Base-by-base conservation (phyloP, 2,329 filamentous ascomycete genomes). In the Colletotrichum phormii region DNA sequence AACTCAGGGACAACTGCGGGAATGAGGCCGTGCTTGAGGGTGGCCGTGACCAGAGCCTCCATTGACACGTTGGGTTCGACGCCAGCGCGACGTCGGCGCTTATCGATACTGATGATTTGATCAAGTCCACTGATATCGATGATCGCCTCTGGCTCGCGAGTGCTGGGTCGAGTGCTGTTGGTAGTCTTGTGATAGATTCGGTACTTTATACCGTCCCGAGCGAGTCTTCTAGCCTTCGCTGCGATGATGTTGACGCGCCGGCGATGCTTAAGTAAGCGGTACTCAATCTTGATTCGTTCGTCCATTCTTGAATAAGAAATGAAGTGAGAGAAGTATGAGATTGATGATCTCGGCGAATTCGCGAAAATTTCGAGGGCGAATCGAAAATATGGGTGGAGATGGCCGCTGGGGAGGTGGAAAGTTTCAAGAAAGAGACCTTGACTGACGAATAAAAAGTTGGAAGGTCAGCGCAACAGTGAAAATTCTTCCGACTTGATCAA, bases 131-230 rank as follows among this genome's bases (percentile, higher is more conserved):
- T 92, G 42, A 91, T 94, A 79, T 94, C 91, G 63, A 95, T 85
- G 5, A 90, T 88, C 75, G 89, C 89, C 77, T 86, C 85, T 5
- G 81, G 78, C 35, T 58, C 33, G n/a, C 69, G 69, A n/a, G 83
- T 81, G 6, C 86, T 86, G 35, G 86, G 86, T 4, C 93, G 90
- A 49, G 93, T 95, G 81, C 90, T 93, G 82, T 94, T 94, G 37
- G 93, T 94, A 0, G 91, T 90, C 74, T 93, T 93, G 82, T 95
- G 93, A 76, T 91, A 93, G 77, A 95, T 91, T 13, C 92, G 87
- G 81, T 94, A 95, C 1, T 91, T 88, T 77, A 83, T 80, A 64
- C 83, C 80, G 3, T 76, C 78, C 3, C 79, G 77, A 60, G 85
- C 78, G 76, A 89, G 89, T 5, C 82, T 76, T 71, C 81, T 80